Percentiles rank a stretch among this genome's conserved stretches.
Conservation (phyloP, 1,284 basidiomycete species). For the Laetiporus sulphureus region DNA sequence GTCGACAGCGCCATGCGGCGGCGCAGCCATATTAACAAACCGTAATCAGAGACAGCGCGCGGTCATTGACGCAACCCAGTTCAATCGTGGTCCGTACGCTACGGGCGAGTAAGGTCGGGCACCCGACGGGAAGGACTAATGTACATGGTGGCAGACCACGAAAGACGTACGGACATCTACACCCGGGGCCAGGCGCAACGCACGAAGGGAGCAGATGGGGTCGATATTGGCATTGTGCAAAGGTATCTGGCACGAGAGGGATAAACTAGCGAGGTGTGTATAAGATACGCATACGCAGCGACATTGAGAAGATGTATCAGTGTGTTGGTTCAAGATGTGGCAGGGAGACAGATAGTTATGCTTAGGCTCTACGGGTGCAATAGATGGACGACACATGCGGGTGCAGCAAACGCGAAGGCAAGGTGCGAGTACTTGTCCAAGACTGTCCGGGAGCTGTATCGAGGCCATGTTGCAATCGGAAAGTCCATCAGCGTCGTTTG, state of each 20-base stretch:
- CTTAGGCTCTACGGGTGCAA: conserved; percentile 2
- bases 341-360: no score
- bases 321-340: conserved; percentile 1
- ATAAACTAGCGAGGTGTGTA: conserved; percentile 8
- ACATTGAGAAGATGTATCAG: background rate
- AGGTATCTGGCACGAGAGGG: conserved; percentile 2
- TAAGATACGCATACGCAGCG: conserved; percentile 10
- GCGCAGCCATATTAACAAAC: no score
- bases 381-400: background rate
- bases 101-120: conserved; percentile 35
- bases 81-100: conserved; percentile 31
- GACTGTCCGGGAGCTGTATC: conserved; percentile 1
- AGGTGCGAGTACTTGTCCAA: conserved; percentile 2
- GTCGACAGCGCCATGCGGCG: no score
- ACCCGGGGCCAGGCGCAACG: conserved; percentile 1
- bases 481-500: background rate
- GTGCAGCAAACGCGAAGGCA: background rate
- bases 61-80: conserved; percentile 60
- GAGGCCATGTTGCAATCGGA: background rate
- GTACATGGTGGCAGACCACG: conserved; percentile 13
- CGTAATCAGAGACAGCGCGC: conserved; percentile 75
- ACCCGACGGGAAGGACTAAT: conserved; percentile 15
- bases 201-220: no score
- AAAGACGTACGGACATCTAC: conserved; percentile 6
- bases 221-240: no score